Conservation (phyloP, 345 rosid species). For the Sisymbrium altissimum region DNA sequence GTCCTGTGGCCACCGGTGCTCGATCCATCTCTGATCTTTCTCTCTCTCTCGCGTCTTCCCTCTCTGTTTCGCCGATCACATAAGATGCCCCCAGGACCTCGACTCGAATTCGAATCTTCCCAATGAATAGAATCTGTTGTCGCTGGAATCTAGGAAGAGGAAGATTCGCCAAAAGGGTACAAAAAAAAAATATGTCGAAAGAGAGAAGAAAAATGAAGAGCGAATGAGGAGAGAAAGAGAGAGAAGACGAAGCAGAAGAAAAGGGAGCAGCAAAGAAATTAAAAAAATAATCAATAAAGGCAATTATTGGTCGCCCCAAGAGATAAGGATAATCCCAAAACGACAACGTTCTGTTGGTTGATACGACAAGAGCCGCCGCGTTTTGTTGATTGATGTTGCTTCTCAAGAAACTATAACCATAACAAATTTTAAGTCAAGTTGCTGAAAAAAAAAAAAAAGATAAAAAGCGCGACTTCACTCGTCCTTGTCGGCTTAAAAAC, state of each 20-base stretch:
- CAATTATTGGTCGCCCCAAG: slow-evolving; percentile 31
- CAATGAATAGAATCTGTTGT: background rate
- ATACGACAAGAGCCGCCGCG: slow-evolving; percentile 38
- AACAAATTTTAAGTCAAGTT: background rate
- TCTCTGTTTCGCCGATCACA: background rate
- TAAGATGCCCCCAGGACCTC: background rate
- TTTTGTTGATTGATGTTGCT: slow-evolving; percentile 32
- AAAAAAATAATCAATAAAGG: background rate
- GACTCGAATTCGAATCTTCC: slow-evolving; percentile 2
- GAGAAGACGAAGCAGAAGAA: background rate
- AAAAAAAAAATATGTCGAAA: background rate
- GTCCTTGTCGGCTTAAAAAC: slow-evolving; percentile 27
- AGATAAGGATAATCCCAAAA: slow-evolving; percentile 25
- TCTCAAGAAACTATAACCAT: slow-evolving; percentile 8
- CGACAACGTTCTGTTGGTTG: slow-evolving; percentile 26
- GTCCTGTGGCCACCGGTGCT: slow-evolving; percentile 44
- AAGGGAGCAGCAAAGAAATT: no score
- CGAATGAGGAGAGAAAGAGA: slow-evolving; percentile 7
- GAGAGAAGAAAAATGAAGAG: background rate
- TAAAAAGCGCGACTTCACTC: slow-evolving; percentile 9
- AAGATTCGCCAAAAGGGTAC: slow-evolving; percentile 14
- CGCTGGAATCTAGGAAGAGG: slow-evolving; percentile 19
- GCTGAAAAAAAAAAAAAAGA: background rate
- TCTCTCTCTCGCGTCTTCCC: background rate
- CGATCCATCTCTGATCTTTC: slow-evolving; percentile 42